Base-by-base conservation (phyloP, 768 basidiomycete species). In the Sporobolomyces pararoseus region DNA sequence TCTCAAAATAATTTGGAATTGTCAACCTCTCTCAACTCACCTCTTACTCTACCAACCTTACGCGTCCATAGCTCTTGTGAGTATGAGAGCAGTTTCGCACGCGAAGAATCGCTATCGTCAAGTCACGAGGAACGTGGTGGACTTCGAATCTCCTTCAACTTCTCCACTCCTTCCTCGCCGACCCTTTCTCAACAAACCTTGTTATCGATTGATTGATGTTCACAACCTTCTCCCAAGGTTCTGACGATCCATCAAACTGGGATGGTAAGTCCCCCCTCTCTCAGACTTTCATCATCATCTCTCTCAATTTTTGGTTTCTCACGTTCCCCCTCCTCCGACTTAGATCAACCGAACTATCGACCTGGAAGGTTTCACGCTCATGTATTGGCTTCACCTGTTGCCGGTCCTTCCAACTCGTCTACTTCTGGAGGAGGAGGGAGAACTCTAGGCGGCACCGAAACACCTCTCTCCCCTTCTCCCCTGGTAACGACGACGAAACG, bases 281-380 rank as follows among this genome's bases (percentile, higher is more conserved):
- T 31, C 55, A 0, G 31, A 4, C 53, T 49, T 50, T 25, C 37
- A 54, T 25, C 44, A 19, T 7, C 29, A n/a, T 32, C 29, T 25
- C 19, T 4, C 16, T 9, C 25, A 25, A 25, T 44, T 23, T 7
- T 21, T 0, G 16, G 16, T 17, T 42, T 1, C 7, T 17, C 47
- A n/a, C 58, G 7, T 32, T 23, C 25, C 19, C 31, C 3, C 14
- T 3, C 42, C 0, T n/a, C n/a, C n/a, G n/a, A 9, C 12, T 0
- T 47, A 61, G 62, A 63, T 12, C 27, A 27, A 16, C 66, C 75
- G 1, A 21, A 39, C 0, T 75, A 71, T 54, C 60, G 34, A 13
- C 71, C 75, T 0, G 75, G 75, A 0, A 69, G 75, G 13, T 75
- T 71, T 34, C 69, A 70, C 55, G 75, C 75, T 0, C 69, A 71